Evolutionary conservation across 2,329 filamentous ascomycete genomes (phyloP).

Genomic region (Apiospora pterosperma): DNA sequence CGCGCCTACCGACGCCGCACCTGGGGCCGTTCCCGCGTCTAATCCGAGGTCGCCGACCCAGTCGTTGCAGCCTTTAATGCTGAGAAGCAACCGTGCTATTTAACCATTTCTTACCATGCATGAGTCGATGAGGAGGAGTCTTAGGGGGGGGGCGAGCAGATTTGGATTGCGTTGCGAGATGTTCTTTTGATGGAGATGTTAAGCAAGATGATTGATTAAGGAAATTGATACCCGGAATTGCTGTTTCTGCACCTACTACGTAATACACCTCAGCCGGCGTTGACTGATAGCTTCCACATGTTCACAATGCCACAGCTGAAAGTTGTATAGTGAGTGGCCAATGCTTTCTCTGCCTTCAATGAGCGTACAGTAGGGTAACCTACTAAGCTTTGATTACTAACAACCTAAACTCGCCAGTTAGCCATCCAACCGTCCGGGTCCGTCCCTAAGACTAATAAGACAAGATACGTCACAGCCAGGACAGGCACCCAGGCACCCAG

Average conservation of each 20-base stretch:
- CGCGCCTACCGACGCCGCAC: conserved; percentile 26
- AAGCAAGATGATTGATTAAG: not conserved
- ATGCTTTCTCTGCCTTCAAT: too few species aligned
- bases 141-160: not conserved
- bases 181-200: not conserved
- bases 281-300: not conserved
- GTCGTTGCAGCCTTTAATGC: not conserved
- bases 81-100: not conserved
- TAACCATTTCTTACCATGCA: not conserved
- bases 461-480: not conserved
- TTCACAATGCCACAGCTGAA: not conserved
- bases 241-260: not conserved
- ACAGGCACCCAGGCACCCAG: not conserved
- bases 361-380: too few species aligned
- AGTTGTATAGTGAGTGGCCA: too few species aligned
- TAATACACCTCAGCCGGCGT: not conserved
- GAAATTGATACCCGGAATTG: not conserved
- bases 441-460: not conserved
- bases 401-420: not conserved
- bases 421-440: not conserved
- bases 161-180: not conserved
- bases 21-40: conserved; percentile 25
- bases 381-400: not conserved
- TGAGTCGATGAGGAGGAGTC: not conserved
- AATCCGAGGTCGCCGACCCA: not conserved